A percentile compares a stretch with the other conserved stretches of the same genome.
Evolutionary conservation across 2,329 filamentous ascomycete species (phyloP).

Genomic region (Trichoderma arundinaceum): DNA sequence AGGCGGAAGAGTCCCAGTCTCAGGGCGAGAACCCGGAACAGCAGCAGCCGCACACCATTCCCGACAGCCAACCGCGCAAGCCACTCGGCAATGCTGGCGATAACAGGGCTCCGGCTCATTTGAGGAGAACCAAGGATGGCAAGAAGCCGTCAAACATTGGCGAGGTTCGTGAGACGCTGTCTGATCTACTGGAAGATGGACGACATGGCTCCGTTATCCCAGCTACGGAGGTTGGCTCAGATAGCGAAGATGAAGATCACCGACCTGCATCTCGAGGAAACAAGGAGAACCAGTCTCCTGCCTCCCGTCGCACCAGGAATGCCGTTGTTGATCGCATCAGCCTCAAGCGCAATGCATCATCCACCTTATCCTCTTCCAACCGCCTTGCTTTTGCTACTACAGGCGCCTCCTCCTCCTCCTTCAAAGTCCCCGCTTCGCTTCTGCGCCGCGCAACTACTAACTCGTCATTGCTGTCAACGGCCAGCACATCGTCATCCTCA

Average conservation of each 20-base stretch:
- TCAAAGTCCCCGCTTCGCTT: constrained; percentile 74
- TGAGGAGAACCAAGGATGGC: constrained; percentile 65
- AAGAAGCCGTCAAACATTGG: constrained; percentile 75
- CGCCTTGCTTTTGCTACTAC: constrained; percentile 64
- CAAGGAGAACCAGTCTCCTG: constrained; percentile 56
- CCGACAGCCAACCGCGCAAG: constrained; percentile 59
- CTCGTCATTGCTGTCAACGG: constrained; percentile 52
- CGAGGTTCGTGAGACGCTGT: constrained; percentile 83
- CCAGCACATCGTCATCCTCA: constrained; percentile 38
- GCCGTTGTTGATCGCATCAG: constrained; percentile 75
- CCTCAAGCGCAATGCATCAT: constrained; percentile 64
- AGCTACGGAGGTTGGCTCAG: constrained; percentile 47
- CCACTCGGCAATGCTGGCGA: constrained; percentile 46
- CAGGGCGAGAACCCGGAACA: constrained; percentile 38
- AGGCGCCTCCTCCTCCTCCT: constrained; percentile 50
- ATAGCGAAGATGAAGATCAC: constrained; percentile 51
- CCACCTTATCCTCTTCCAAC: constrained; percentile 42
- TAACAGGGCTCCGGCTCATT: constrained; percentile 62
- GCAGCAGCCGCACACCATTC: constrained; percentile 47
- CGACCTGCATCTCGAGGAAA: constrained; percentile 43
- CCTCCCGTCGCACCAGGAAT: constrained; percentile 46
- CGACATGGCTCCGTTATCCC: constrained; percentile 57
- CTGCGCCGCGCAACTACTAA: constrained; percentile 76
- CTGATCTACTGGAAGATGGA: constrained; percentile 76
- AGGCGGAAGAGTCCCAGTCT: constrained; percentile 48